Evolutionary conservation across 108 stramenopile genomes (phyloP), one percentile per base, ranked within the genome.

Genomic region (Nitzschia sp.): DNA sequence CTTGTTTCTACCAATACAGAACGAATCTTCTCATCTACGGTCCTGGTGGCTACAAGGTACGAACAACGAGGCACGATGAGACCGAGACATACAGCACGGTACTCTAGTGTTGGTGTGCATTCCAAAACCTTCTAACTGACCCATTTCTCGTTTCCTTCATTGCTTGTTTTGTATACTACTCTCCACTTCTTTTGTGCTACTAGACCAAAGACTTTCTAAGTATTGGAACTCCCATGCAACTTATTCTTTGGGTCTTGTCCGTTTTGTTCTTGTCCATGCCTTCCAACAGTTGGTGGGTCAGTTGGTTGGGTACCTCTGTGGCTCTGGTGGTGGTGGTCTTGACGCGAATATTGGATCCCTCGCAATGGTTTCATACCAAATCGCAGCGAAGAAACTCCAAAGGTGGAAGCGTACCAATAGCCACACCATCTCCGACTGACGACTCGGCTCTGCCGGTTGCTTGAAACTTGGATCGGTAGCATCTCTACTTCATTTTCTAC

Each of bases 1-100:
- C n/a, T n/a, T 19, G 23, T 32, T 21, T 53, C 28, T 19, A 27
- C 3, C 38, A 19, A n/a, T 53, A 13, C 61, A 72, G 68, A 36
- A 94, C 93, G 0, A 94, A 94, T 68, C 66, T 94, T 50, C 41
- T 91, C 73, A 77, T 91, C 45, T 94, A 91, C 58, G 90, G 93
- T 52, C 93, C 93, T 29, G 90, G 90, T 62, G 92, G 92, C 27
- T 94, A 94, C 78, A 89, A 84, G 66, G 66, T 68, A 71, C 35
- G 59, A n/a, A n/a, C n/a, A n/a, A n/a, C n/a, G n/a, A n/a, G n/a
- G n/a, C n/a, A n/a, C n/a, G n/a, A n/a, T 9, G 11, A 1, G 11
- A 34, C 29, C 2, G 1, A n/a, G n/a, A n/a, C n/a, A n/a, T n/a
- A n/a, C n/a, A n/a, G n/a, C 38, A 6, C 38, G 9, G 26, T 47